Percentiles rank a stretch among this genome's conserved stretches.
These are phyloP conservation scores for Inga leiocalycina DNA, from an alignment of 306 rosid genomes.

Conservation along the genomic window DNA sequence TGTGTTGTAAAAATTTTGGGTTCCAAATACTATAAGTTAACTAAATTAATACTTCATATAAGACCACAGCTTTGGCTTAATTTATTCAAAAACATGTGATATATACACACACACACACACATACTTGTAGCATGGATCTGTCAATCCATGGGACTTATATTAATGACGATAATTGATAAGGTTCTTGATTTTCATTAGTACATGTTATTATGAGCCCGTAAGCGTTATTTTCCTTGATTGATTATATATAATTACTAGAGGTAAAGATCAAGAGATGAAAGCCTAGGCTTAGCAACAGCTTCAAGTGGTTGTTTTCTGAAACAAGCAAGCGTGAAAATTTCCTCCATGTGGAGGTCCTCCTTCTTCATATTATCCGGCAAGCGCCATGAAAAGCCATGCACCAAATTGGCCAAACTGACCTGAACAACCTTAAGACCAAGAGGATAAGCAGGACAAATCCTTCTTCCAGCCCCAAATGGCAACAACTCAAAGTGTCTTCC, in stretches of 20 bases:
- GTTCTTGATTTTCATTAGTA: no score
- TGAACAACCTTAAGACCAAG: constrained; percentile 55
- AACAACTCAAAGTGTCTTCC: constrained; percentile 55
- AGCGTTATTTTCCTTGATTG: background rate
- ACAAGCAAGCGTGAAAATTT: constrained; percentile 46
- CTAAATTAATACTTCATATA: no score
- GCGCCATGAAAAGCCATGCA: constrained; percentile 62
- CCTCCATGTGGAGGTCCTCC: constrained; percentile 51
- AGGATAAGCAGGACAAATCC: constrained; percentile 62
- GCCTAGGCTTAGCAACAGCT: constrained; percentile 43
- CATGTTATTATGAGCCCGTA: background rate
- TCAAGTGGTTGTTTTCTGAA: constrained; percentile 46
- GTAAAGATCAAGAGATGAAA: constrained; percentile 44
- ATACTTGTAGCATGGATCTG: no score
- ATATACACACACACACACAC: no score
- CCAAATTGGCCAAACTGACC: constrained; percentile 51
- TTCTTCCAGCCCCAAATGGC: constrained; percentile 63
- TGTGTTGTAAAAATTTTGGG: no score
- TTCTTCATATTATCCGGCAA: constrained; percentile 41
- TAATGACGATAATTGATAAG: no score
- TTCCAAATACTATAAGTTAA: no score
- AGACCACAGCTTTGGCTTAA: no score
- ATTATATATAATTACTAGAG: background rate
- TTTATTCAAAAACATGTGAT: no score
- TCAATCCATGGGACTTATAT: no score